Percentiles rank a stretch among this genome's conserved stretches.
Conservation (phyloP, 1,284 basidiomycete genomes). For the Mycosarcoma maydis region DNA sequence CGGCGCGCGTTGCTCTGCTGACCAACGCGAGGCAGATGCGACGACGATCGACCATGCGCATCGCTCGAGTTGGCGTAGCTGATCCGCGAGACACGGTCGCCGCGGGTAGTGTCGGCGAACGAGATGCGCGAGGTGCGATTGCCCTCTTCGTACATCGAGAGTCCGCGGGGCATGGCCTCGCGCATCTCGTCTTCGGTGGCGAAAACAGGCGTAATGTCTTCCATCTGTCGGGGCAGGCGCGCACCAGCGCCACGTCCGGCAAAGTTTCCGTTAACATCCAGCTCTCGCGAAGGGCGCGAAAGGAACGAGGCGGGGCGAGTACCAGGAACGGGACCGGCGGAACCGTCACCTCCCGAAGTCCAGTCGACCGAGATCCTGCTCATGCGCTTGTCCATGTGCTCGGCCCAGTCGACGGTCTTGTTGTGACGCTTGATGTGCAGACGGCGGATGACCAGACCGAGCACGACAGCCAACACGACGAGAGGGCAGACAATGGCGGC, state of each 20-base stretch:
- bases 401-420: slow-evolving; percentile 65
- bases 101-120: slow-evolving; percentile 54
- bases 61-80: slow-evolving; percentile 55
- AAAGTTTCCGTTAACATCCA: slow-evolving; percentile 48
- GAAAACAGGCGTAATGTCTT: slow-evolving; percentile 43
- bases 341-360: slow-evolving; percentile 58
- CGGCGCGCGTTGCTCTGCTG: slow-evolving; percentile 27
- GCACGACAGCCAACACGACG: slow-evolving; percentile 47
- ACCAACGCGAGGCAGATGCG: slow-evolving; percentile 43
- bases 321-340: slow-evolving; percentile 53
- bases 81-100: slow-evolving; percentile 58
- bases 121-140: slow-evolving; percentile 52
- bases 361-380: slow-evolving; percentile 63
- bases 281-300: slow-evolving; percentile 48
- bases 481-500: slow-evolving; percentile 63
- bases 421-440: slow-evolving; percentile 64
- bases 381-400: slow-evolving; percentile 66
- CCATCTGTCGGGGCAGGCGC: slow-evolving; percentile 50
- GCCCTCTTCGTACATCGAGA: slow-evolving; percentile 50
- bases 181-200: slow-evolving; percentile 53
- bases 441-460: slow-evolving; percentile 58
- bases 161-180: slow-evolving; percentile 46
- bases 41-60: slow-evolving; percentile 35
- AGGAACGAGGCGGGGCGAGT: slow-evolving; percentile 55
- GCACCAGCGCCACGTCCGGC: slow-evolving; percentile 50